Base-by-base conservation (phyloP, 495 filamentous ascomycete species). In the Xylaria curta region DNA sequence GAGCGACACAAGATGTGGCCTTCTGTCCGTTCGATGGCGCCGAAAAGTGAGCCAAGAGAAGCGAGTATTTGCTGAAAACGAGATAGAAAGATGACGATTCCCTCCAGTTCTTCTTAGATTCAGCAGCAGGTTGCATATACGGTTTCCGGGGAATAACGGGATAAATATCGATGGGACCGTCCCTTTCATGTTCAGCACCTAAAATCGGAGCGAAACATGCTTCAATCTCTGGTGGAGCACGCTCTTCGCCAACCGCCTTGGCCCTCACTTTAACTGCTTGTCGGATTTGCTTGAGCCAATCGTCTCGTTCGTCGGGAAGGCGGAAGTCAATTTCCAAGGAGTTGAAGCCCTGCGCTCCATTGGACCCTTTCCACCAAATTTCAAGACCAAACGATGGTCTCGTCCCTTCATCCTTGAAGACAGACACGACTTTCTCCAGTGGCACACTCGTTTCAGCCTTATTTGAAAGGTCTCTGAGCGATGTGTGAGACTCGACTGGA, bases 81-180 rank as follows among this genome's bases (percentile, higher is more conserved):
- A 99, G 88, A 78, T 97, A 97, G 77, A 91, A 97, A 24, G 92
- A 89, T 21, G 96, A 83, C 73, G 94, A 89, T 71, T 98, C 96
- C 31, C 90, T 88, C 66, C 92, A 92, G 36, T 91, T 90, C 72
- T 82, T 82, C 66, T 75, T 79, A 59, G 60, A 59, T 46, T 83
- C 81, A 31, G 80, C 78, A 47, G 87, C 81, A 31, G 61, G 69
- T 70, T 66, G 70, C 77, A 49, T 90, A 77, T 78, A 86, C 26
- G 85, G 82, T n/a, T 85, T 86, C 66, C 94, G 91, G 72, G 94
- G 91, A 36, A 97, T 89, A 17, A 97, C 92, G 17, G 92, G 91
- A 79, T 93, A 98, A 73, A 98, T 91, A 69, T 92, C 89, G 76
- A 94, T 91, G 54, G 88, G 87, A 21, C 83, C 81, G 61, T 91